phyloP scores from a whole-genome alignment of 371 early-diverging fungal species.

The Haplosporangium sp. region DNA sequence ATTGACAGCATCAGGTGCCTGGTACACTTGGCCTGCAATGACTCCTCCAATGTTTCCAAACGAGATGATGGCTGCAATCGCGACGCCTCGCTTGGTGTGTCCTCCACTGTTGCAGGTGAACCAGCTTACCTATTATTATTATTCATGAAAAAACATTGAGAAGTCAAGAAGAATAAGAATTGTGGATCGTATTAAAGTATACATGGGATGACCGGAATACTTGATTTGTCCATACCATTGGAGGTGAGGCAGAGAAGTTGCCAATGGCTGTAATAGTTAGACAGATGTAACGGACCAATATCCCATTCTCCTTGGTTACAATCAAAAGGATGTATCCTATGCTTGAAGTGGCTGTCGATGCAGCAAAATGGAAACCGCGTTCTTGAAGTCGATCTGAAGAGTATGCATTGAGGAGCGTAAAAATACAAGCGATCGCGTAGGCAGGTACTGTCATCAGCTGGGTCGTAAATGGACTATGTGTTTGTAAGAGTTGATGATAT shows the following conservation, averaged over 20 bases:
- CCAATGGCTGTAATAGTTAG: constrained; percentile 61
- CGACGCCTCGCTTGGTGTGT: constrained; percentile 68
- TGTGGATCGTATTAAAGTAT: neutral
- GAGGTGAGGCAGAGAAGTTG: constrained; percentile 61
- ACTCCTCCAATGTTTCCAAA: constrained; percentile 68
- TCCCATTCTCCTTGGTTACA: constrained; percentile 10
- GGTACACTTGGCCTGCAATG: constrained; percentile 72
- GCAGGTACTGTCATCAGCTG: constrained; percentile 60
- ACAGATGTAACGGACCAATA: constrained; percentile 56
- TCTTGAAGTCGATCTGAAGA: constrained; percentile 49
- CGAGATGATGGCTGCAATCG: constrained; percentile 64
- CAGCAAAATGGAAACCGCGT: constrained; percentile 47
- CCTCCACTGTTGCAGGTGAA: constrained; percentile 70
- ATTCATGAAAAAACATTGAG: constrained; percentile 4
- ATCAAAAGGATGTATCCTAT: constrained; percentile 37
- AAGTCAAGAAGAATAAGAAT: neutral
- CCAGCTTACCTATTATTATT: constrained; percentile 24
- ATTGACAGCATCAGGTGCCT: constrained; percentile 65
- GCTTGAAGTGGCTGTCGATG: constrained; percentile 5
- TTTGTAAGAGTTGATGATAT: constrained; percentile 52
- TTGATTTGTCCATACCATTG: constrained; percentile 55
- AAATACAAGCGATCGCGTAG: constrained; percentile 49
- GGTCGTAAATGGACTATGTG: constrained; percentile 58
- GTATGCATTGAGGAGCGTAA: constrained; percentile 44
- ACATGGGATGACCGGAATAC: neutral